These are phyloP conservation scores for Licmophora abbreviata DNA, from an alignment of 108 stramenopile genomes.

Conservation along the genomic window DNA sequence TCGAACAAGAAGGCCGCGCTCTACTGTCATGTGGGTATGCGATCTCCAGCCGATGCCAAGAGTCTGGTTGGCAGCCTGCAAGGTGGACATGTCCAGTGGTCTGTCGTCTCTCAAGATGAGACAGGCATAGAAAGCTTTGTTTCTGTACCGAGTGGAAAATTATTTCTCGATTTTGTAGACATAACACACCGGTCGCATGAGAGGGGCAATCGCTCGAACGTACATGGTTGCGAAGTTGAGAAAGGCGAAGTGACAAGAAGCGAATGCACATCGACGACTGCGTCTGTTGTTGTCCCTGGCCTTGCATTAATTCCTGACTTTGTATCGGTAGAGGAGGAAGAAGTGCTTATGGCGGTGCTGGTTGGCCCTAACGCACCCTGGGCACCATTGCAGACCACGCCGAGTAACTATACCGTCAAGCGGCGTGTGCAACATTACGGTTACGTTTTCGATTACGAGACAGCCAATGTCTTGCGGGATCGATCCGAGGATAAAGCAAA, in stretches of 20 bases:
- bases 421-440: constrained; percentile 86
- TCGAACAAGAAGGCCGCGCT: not conserved
- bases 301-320: constrained; percentile 50
- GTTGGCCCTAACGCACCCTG: constrained; percentile 81
- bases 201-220: constrained; percentile 1
- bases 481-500: constrained; percentile 10
- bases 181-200: constrained; percentile 30
- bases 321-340: constrained; percentile 51
- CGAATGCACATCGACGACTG: constrained; percentile 79
- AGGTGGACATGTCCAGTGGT: constrained; percentile 32
- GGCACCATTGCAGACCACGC: constrained; percentile 65
- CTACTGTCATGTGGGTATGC: constrained; percentile 43
- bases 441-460: constrained; percentile 88
- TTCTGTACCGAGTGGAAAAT: constrained; percentile 26
- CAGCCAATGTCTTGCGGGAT: constrained; percentile 73
- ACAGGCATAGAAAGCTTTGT: constrained; percentile 9
- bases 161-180: constrained; percentile 72
- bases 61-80: constrained; percentile 41
- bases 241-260: constrained; percentile 48
- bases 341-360: constrained; percentile 56
- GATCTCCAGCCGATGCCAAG: constrained; percentile 40
- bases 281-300: constrained; percentile 52
- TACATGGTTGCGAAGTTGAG: constrained; percentile 14
- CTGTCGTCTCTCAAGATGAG: constrained; percentile 8
- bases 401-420: constrained; percentile 46